These are phyloP conservation scores for Cicer bijugum DNA, from an alignment of 306 rosid species.

Conservation along the genomic window DNA sequence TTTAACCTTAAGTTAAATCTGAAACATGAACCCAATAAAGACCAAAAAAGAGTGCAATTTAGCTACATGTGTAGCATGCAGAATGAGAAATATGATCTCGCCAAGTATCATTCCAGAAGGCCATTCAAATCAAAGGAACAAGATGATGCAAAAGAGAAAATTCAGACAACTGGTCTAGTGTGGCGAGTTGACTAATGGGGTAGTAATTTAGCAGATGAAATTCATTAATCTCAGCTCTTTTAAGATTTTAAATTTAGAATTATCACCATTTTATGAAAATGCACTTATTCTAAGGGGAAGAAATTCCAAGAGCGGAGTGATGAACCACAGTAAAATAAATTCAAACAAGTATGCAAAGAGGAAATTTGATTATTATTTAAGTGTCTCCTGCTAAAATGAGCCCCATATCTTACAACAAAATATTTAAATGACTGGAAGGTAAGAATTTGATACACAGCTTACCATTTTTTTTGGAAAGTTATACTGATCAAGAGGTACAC, in stretches of 20 bases:
- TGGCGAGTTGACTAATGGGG: neutral
- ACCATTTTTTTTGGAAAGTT: slow-evolving; percentile 76
- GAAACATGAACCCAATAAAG: neutral
- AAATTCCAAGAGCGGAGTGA: slow-evolving; percentile 11
- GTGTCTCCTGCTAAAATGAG: neutral
- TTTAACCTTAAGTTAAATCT: too few relatives aligned
- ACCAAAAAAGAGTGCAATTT: neutral
- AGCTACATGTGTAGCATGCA: neutral
- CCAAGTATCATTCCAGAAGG: slow-evolving; percentile 20
- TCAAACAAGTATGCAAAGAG: slow-evolving; percentile 1
- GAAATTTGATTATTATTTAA: slow-evolving; percentile 24
- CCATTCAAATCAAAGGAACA: slow-evolving; percentile 9
- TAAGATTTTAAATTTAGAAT: neutral
- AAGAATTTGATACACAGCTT: slow-evolving; percentile 41
- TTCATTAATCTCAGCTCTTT: slow-evolving; percentile 2
- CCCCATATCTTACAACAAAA: neutral
- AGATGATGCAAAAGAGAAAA: neutral
- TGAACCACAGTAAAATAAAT: slow-evolving; percentile 10
- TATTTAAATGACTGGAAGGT: slow-evolving; percentile 28
- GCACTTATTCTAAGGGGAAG: slow-evolving; percentile 13
- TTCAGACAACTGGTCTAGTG: slow-evolving; percentile 14
- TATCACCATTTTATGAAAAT: slow-evolving; percentile 8
- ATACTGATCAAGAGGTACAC: slow-evolving; percentile 81
- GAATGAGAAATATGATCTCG: slow-evolving; percentile 3
- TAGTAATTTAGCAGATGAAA: neutral